Evolutionary conservation across 768 basidiomycete species (phyloP).

Genomic region (Lactifluus rugatus): DNA sequence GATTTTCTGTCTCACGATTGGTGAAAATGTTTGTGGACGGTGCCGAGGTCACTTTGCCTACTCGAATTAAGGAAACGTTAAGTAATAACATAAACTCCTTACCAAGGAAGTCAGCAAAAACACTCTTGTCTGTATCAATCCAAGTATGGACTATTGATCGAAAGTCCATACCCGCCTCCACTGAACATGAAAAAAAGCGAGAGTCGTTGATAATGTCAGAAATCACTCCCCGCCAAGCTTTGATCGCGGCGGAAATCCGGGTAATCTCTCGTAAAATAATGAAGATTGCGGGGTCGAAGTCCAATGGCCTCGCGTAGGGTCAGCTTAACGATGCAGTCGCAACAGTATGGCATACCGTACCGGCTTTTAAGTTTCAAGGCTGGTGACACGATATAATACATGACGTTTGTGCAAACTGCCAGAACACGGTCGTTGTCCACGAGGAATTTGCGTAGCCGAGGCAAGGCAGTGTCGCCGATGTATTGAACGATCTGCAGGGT

Average conservation of each 20-base stretch:
- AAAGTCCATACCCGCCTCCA: conserved; percentile 55
- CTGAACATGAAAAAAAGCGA: conserved; percentile 72
- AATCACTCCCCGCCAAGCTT: conserved; percentile 77
- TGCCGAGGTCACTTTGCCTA: conserved; percentile 69
- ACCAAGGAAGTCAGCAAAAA: conserved; percentile 80
- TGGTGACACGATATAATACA: conserved; percentile 76
- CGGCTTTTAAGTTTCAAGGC: conserved; percentile 68
- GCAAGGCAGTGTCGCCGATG: conserved; percentile 57
- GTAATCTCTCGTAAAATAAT: conserved; percentile 71
- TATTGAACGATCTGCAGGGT: conserved; percentile 54
- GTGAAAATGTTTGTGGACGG: conserved; percentile 96
- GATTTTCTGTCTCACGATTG: conserved; percentile 89
- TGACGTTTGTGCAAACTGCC: conserved; percentile 70
- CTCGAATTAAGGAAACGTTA: conserved; percentile 22
- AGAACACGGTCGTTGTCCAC: conserved; percentile 77
- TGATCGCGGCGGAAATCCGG: conserved; percentile 62
- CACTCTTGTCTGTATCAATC: conserved; percentile 80
- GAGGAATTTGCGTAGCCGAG: conserved; percentile 68
- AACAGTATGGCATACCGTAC: conserved; percentile 29
- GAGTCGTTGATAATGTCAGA: conserved; percentile 77
- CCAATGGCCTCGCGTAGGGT: conserved; percentile 52
- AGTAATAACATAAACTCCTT: conserved; percentile 23
- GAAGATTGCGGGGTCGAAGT: conserved; percentile 59
- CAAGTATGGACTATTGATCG: conserved; percentile 65
- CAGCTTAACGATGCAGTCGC: neutral